A percentile compares a stretch with the other conserved stretches of the same genome.
These are phyloP conservation scores for Dendrobium nobile DNA, from an alignment of 106 monocot genomes.

Conservation along the genomic window DNA sequence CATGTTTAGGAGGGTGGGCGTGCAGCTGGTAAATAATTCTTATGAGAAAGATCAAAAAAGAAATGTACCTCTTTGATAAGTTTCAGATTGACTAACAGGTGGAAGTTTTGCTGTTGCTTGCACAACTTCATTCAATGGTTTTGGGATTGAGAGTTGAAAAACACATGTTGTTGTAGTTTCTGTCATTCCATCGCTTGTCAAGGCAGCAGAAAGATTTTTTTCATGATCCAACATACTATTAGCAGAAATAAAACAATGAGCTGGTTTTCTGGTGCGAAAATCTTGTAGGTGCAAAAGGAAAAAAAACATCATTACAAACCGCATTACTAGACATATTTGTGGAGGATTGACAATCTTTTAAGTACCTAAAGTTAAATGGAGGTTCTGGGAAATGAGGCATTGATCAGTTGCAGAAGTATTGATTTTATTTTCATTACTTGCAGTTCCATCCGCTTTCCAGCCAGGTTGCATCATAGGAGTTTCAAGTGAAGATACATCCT, in stretches of 20 bases:
- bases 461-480: constrained; percentile 19
- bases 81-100: neutral
- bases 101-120: neutral
- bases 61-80: constrained; percentile 2
- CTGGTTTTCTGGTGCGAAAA: constrained; percentile 47
- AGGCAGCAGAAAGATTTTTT: neutral
- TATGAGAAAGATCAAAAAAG: neutral
- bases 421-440: neutral
- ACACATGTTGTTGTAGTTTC: neutral
- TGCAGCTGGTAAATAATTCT: neutral
- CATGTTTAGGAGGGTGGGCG: neutral
- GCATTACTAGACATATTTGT: neutral
- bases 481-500: constrained; percentile 38
- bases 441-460: constrained; percentile 30
- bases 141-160: neutral
- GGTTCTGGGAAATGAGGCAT: neutral
- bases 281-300: constrained; percentile 17
- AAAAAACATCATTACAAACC: neutral
- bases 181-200: neutral
- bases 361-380: constrained; percentile 28
- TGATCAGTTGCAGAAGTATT: neutral
- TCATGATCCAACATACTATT: neutral
- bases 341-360: neutral
- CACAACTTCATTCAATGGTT: neutral
- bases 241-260: neutral